Evolutionary conservation across 495 filamentous ascomycete genomes (phyloP), one percentile per base, ranked within the genome.

Genomic region (Penicillium lividum): DNA sequence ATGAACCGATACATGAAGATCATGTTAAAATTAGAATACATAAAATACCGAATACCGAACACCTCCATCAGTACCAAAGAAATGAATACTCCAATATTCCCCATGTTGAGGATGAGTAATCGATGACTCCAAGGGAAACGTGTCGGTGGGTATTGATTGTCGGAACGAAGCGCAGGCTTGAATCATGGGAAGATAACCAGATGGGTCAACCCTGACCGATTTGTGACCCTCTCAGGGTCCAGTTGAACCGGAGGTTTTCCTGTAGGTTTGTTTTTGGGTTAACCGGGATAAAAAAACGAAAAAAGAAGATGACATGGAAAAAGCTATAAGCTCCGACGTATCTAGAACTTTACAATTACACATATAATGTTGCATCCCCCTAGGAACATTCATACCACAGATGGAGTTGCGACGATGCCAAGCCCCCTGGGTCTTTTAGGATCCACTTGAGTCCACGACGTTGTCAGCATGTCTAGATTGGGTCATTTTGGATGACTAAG

Each of bases 391-490:
- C 60, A 59, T 60, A 59, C 53, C 62, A 61, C 53, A 51, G 54
- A n/a, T 62, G 48, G 62, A 65, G 54, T 61, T 6, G 55, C 45
- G 55, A 64, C 61, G 55, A 59, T 54, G 70, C 70, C 65, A 71
- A 68, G 66, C 66, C 64, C 63, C 68, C 61, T 65, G 52, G 58
- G 63, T 58, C 59, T 38, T 22, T 22, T 56, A 55, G 59, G 48
- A 47, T 53, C 54, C 44, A 49, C 54, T 9, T 16, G 5, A 22
- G 5, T 49, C 46, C 42, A 44, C 42, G n/a, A 44, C 42, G 42
- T 44, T 44, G 42, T 44, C 42, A 44, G 42, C 16, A 46, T 46
- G 44, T 27, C 16, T 9, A 47, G 16, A 47, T 47, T 25, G 11
- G 27, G 10, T 36, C 38, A 49, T 44, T 33, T 42, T 18, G 33